phyloP scores from a whole-genome alignment of 2,329 filamentous ascomycete species.

The Alternaria triticimaculans region DNA sequence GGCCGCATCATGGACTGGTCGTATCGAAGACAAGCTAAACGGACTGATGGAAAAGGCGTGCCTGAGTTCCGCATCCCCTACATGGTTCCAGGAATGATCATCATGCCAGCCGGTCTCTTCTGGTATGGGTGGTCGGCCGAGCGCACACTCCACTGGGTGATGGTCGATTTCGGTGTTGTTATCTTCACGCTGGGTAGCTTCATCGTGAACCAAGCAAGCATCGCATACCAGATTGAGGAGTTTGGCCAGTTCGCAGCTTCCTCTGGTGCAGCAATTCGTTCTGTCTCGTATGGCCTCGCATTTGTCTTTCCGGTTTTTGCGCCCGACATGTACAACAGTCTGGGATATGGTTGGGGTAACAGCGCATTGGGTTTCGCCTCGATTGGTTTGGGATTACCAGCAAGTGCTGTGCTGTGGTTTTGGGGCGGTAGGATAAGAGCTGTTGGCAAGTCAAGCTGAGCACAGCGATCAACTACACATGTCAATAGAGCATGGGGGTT shows the following conservation, averaged over 20 bases:
- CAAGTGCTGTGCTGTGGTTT: not conserved
- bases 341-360: constrained; percentile 48
- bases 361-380: constrained; percentile 30
- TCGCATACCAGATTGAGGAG: constrained; percentile 38
- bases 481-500: not conserved
- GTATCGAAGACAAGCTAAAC: not conserved
- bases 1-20: constrained; percentile 47
- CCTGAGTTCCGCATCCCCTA: constrained; percentile 1
- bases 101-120: constrained; percentile 42
- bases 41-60: constrained; percentile 7
- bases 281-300: constrained; percentile 23
- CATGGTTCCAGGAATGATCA: constrained; percentile 23
- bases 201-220: not conserved
- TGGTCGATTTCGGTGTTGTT: constrained; percentile 58
- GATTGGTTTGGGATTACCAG: constrained; percentile 7
- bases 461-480: not conserved
- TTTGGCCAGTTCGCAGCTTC: constrained; percentile 18
- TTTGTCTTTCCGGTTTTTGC: constrained; percentile 47
- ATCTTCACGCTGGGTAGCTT: constrained; percentile 40
- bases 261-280: not conserved
- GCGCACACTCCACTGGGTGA: constrained; percentile 59
- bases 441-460: not conserved
- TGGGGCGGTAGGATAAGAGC: not conserved
- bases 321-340: constrained; percentile 37
- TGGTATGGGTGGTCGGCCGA: constrained; percentile 63